phyloP scores from a whole-genome alignment of 2,329 filamentous ascomycete species.

The Emergomyces africanus region DNA sequence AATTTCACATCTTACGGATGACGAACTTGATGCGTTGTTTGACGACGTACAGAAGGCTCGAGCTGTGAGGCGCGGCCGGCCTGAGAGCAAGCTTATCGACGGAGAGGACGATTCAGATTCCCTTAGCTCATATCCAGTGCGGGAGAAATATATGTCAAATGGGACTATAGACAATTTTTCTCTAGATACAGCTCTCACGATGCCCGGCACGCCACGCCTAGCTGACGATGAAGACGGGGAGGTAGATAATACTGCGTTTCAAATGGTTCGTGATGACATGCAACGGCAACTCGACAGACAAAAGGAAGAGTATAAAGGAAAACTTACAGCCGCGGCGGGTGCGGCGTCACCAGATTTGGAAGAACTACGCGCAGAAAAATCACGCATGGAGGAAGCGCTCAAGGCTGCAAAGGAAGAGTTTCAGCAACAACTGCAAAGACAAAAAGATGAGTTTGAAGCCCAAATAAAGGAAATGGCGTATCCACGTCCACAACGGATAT shows the following conservation, averaged over 20 bases:
- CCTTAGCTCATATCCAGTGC: conserved; percentile 68
- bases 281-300: conserved; percentile 71
- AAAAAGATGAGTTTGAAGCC: conserved; percentile 72
- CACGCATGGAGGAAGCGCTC: conserved; percentile 71
- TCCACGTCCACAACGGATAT: conserved; percentile 40
- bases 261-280: conserved; percentile 67
- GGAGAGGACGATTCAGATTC: conserved; percentile 74
- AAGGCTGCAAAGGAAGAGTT: conserved; percentile 72
- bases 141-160: conserved; percentile 92
- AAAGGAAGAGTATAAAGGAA: conserved; percentile 69
- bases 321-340: conserved; percentile 59
- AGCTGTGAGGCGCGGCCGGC: conserved; percentile 62
- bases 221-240: conserved; percentile 54
- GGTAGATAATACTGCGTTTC: conserved; percentile 47
- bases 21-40: conserved; percentile 84
- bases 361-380: conserved; percentile 71
- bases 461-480: conserved; percentile 63
- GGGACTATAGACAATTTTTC: conserved; percentile 95
- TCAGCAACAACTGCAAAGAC: conserved; percentile 69
- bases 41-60: conserved; percentile 86
- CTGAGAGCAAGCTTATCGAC: conserved; percentile 43
- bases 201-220: conserved; percentile 81
- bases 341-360: conserved; percentile 61
- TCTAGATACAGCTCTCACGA: conserved; percentile 82
- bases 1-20: conserved; percentile 77